phyloP scores from a whole-genome alignment of 306 rosid genomes.

The Dryas alaskensis region DNA sequence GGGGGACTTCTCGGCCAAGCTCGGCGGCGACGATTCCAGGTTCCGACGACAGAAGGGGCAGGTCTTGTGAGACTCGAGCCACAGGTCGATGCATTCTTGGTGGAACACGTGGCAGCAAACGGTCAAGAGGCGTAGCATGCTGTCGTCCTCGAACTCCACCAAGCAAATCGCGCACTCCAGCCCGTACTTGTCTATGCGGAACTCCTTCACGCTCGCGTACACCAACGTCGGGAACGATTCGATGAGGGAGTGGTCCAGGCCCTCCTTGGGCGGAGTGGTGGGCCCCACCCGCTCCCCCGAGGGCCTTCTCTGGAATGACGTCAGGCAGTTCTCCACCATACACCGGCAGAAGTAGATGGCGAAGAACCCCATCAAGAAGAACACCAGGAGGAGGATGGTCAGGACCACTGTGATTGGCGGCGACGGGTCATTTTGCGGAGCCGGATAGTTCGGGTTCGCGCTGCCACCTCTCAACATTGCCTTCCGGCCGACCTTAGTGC shows the following conservation, averaged over 20 bases:
- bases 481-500: constrained; percentile 32
- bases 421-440: background rate
- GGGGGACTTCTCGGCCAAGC: background rate
- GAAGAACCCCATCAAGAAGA: constrained; percentile 48
- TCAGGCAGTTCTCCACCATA: constrained; percentile 25
- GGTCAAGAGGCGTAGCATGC: constrained; percentile 51
- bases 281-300: constrained; percentile 28
- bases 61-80: constrained; percentile 71
- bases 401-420: constrained; percentile 42
- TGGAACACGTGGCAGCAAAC: constrained; percentile 74
- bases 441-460: background rate
- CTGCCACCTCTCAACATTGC: background rate
- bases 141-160: constrained; percentile 55
- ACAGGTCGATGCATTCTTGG: constrained; percentile 69
- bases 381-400: constrained; percentile 38
- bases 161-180: constrained; percentile 70
- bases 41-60: constrained; percentile 76
- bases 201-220: constrained; percentile 53
- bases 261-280: constrained; percentile 21
- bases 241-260: constrained; percentile 51
- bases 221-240: constrained; percentile 53
- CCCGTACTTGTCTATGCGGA: constrained; percentile 35
- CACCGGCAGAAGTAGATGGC: constrained; percentile 47
- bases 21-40: constrained; percentile 35
- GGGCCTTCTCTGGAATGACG: constrained; percentile 30